Base-by-base conservation (phyloP, 2,329 filamentous ascomycete genomes). In the Dactylella cylindrospora region DNA sequence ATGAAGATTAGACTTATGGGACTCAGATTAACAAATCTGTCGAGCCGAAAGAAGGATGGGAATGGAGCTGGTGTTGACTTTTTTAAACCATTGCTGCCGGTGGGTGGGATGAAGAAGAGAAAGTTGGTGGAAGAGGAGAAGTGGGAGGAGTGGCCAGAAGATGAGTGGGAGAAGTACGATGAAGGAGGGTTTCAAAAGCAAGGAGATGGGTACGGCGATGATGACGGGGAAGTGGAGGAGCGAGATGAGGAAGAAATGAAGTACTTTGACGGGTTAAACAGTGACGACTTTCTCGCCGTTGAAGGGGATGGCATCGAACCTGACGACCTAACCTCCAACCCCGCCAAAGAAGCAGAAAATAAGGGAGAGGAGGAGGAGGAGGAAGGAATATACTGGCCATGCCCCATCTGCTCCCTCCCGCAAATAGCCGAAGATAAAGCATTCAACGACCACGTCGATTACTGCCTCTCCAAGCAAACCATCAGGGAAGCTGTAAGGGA, bases 361-460 rank as follows among this genome's bases (percentile, higher is more conserved):
- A 50, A 50, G 40, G 55, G 10, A 17, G 52, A 32, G 55, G 65
- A 68, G 15, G 46, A 66, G 9, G 39, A 67, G 3, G 69, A 71
- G 7, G 71, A 74, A 47, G 74, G 79, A 46, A 76, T 82, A 39
- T 78, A 77, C 72, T 97, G 90, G 90, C 79, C 85, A 29, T 98
- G 93, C 72, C 93, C 93, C 0, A 87, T 97, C 36, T 98, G 93
- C 72, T 46, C 50, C 5, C 45, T 67, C 2, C 84, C 88, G 0
- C 90, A 96, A 69, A 70, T 76, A 0, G 81, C 89, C 0, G 79
- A 91, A 43, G 89, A 96, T 71, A 79, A 78, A 38, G 76, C 75
- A 0, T 95, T 97, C 74, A 98, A 98, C 67, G 82, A 86, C 53
- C 93, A 98, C 70, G 90, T 98, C 45, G 93, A 98, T 71, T 80